Evolutionary conservation across 2,329 filamentous ascomycete species (phyloP).

Genomic region (Blastomyces silverae): DNA sequence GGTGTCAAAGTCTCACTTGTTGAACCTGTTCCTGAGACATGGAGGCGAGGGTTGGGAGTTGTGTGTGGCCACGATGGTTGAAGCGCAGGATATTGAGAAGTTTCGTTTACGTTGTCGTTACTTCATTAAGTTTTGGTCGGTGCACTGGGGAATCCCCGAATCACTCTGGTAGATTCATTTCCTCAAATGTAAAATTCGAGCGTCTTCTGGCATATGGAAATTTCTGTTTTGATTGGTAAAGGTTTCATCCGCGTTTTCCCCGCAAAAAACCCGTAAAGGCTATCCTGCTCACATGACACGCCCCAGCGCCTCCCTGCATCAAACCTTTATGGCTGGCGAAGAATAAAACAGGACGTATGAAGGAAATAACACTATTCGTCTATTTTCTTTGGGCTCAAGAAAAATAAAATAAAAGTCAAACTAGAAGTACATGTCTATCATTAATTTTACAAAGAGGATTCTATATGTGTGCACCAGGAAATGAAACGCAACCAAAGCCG

Average conservation of each 20-base stretch:
- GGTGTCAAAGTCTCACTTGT: not conserved
- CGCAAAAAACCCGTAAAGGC: not conserved
- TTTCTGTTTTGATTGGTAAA: not conserved
- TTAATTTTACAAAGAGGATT: slow-evolving; percentile 11
- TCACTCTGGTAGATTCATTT: not conserved
- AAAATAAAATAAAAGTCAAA: not conserved
- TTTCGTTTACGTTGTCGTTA: not conserved
- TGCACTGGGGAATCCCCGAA: not conserved
- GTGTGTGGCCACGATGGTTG: not conserved
- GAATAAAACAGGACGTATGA: not conserved
- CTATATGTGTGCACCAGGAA: slow-evolving; percentile 4
- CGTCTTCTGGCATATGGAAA: not conserved
- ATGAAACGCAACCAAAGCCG: not conserved
- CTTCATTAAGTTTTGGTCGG: not conserved
- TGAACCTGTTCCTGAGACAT: slow-evolving; percentile 4
- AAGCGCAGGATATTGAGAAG: not conserved
- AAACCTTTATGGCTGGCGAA: no score
- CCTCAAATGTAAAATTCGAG: not conserved
- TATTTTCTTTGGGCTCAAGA: not conserved
- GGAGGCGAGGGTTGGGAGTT: not conserved
- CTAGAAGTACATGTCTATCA: slow-evolving; percentile 15
- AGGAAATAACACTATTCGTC: not conserved
- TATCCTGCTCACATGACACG: no score
- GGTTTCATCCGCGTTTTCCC: not conserved
- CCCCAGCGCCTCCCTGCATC: no score